Evolutionary conservation across 1,139 yeast genomes (phyloP).

Genomic region (Kluyveromyces marxianus): DNA sequence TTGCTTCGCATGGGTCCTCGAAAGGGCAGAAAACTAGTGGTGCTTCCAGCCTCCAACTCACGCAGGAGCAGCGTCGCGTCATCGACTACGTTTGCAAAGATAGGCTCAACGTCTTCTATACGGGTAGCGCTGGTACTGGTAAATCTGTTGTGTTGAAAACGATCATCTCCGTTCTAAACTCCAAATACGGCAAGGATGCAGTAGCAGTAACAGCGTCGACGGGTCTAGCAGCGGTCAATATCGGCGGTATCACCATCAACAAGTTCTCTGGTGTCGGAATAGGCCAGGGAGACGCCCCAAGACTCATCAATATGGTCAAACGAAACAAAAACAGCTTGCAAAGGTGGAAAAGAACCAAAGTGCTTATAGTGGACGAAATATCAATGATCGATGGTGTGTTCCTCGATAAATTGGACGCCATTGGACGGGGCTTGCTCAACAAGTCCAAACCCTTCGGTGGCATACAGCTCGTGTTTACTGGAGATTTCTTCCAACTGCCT

Average conservation of each 20-base stretch:
- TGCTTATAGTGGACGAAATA: slow-evolving; percentile 69
- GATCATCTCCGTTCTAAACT: slow-evolving; percentile 42
- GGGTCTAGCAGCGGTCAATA: slow-evolving; percentile 83
- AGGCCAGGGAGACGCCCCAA: slow-evolving; percentile 45
- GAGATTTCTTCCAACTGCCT: slow-evolving; percentile 82
- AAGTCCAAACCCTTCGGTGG: slow-evolving; percentile 64
- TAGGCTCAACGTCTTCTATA: slow-evolving; percentile 52
- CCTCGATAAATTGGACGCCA: slow-evolving; percentile 54
- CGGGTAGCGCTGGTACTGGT: slow-evolving; percentile 85
- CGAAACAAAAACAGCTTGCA: slow-evolving; percentile 38
- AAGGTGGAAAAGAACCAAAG: slow-evolving; percentile 56
- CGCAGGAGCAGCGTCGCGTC: slow-evolving; percentile 49
- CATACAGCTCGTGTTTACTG: slow-evolving; percentile 67
- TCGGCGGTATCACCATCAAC: slow-evolving; percentile 79
- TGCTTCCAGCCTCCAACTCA: slow-evolving; percentile 16
- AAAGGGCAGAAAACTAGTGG: background rate
- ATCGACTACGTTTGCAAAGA: slow-evolving; percentile 43
- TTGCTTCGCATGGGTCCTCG: slow-evolving; percentile 1
- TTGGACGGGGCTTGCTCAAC: slow-evolving; percentile 50
- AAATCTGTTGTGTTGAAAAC: slow-evolving; percentile 65
- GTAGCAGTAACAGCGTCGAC: slow-evolving; percentile 89
- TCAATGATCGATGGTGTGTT: slow-evolving; percentile 73
- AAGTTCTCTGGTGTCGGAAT: slow-evolving; percentile 73
- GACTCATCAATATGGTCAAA: slow-evolving; percentile 40
- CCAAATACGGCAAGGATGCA: slow-evolving; percentile 37